phyloP scores from a whole-genome alignment of 768 basidiomycete genomes.

The Phaeotremella fagi region DNA sequence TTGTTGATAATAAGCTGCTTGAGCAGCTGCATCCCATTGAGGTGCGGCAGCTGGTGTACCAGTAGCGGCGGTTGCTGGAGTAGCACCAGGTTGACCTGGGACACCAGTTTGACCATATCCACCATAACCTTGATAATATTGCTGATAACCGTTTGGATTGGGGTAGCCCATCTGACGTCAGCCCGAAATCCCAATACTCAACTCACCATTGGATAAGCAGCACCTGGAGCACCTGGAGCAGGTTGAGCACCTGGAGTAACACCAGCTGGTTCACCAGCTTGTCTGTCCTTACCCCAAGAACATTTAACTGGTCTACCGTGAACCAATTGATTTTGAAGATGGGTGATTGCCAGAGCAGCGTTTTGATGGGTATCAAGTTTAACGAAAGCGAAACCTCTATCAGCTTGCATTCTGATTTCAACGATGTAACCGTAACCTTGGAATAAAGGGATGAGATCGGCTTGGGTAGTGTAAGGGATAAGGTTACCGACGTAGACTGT shows the following conservation, averaged over 20 bases:
- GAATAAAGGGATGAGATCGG: conserved; percentile 95
- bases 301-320: conserved; percentile 97
- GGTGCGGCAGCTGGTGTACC: not conserved
- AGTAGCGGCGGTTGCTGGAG: conserved; percentile 3
- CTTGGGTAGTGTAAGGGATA: conserved; percentile 93
- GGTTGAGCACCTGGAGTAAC: conserved; percentile 47
- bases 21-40: not conserved
- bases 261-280: conserved; percentile 11
- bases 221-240: conserved; percentile 59
- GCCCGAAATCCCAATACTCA: conserved; percentile 51
- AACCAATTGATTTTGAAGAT: conserved; percentile 93
- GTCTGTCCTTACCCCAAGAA: conserved; percentile 95
- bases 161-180: conserved; percentile 46
- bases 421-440: conserved; percentile 91
- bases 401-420: conserved; percentile 98
- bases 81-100: conserved; percentile 34
- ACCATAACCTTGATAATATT: conserved; percentile 36
- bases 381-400: conserved; percentile 97
- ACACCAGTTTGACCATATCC: conserved; percentile 31
- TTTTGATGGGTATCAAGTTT: conserved; percentile 98
- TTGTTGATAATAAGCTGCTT: not conserved
- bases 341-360: conserved; percentile 95
- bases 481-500: conserved; percentile 99
- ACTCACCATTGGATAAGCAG: conserved; percentile 66
- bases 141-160: conserved; percentile 18